phyloP scores from a whole-genome alignment of 768 basidiomycete genomes.

The Crucibulum laeve region DNA sequence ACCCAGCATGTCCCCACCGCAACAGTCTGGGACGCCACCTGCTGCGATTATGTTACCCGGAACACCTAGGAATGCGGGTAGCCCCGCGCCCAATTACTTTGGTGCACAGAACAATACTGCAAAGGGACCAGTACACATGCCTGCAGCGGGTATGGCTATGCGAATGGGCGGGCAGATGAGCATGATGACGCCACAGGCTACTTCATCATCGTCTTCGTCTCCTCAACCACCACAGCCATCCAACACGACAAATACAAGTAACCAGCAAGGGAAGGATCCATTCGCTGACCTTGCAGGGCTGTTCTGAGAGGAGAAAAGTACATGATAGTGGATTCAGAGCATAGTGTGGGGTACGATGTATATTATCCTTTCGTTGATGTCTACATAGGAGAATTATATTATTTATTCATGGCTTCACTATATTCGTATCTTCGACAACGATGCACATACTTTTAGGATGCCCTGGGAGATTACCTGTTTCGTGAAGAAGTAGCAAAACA shows the following conservation, averaged over 20 bases:
- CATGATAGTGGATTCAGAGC: not conserved
- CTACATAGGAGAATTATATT: not conserved
- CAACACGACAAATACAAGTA: conserved; percentile 12
- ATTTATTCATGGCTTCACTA: not conserved
- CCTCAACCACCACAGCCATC: not conserved
- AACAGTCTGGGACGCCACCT: conserved; percentile 28
- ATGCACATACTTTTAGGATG: too few relatives aligned
- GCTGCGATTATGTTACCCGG: conserved; percentile 34
- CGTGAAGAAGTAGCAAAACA: too few relatives aligned
- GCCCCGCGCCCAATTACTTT: conserved; percentile 26
- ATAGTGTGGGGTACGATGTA: not conserved
- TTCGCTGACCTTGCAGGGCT: conserved; percentile 80
- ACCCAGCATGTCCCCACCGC: conserved; percentile 10
- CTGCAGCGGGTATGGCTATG: conserved; percentile 14
- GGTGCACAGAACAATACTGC: conserved; percentile 12
- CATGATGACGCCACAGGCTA: conserved; percentile 7
- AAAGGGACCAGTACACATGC: conserved; percentile 11
- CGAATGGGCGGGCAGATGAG: conserved; percentile 13
- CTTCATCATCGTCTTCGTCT: conserved; percentile 4
- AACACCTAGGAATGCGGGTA: conserved; percentile 18
- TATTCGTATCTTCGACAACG: not conserved
- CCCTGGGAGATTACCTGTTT: not conserved
- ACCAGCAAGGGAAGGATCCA: conserved; percentile 65
- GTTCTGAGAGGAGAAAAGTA: conserved; percentile 44
- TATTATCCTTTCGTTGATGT: not conserved